Evolutionary conservation across 371 early-diverging fungal species (phyloP).

Genomic region (Hamiltosporidium tvaerminnensis): DNA sequence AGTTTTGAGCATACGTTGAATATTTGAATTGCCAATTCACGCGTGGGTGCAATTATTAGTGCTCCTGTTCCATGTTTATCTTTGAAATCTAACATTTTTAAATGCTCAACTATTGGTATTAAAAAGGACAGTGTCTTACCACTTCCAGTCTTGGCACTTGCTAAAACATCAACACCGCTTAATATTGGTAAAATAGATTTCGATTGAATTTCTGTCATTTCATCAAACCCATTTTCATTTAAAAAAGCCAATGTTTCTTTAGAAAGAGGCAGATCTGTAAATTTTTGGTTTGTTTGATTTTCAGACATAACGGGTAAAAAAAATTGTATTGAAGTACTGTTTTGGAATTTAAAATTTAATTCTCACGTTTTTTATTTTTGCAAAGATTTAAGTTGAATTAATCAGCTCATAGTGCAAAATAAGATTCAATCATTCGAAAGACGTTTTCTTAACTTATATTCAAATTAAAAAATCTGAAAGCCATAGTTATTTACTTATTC

Average conservation of each 20-base stretch:
- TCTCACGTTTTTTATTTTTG: no score
- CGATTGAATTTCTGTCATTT: conserved; percentile 91
- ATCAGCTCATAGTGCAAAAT: no score
- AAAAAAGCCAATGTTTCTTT: conserved; percentile 59
- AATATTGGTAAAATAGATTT: conserved; percentile 74
- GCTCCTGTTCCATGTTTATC: conserved; percentile 85
- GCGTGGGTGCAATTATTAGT: conserved; percentile 82
- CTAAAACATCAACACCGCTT: conserved; percentile 85
- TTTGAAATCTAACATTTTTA: conserved; percentile 66
- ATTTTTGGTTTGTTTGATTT: no score
- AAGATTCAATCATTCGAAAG: no score
- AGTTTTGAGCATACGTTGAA: conserved; percentile 80
- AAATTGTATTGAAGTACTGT: no score
- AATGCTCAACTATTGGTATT: conserved; percentile 76
- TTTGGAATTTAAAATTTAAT: no score
- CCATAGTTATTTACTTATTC: no score
- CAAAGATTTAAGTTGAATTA: no score
- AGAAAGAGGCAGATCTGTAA: no score
- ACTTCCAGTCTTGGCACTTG: conserved; percentile 91
- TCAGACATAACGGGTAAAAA: no score
- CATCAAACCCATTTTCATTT: conserved; percentile 69
- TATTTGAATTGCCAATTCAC: conserved; percentile 90
- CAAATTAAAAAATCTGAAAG: no score
- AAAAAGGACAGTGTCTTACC: conserved; percentile 94
- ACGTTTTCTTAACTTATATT: no score